A percentile compares a stretch with the other conserved stretches of the same genome.
phyloP scores from a whole-genome alignment of 345 rosid species.

The Acer yangbiense region DNA sequence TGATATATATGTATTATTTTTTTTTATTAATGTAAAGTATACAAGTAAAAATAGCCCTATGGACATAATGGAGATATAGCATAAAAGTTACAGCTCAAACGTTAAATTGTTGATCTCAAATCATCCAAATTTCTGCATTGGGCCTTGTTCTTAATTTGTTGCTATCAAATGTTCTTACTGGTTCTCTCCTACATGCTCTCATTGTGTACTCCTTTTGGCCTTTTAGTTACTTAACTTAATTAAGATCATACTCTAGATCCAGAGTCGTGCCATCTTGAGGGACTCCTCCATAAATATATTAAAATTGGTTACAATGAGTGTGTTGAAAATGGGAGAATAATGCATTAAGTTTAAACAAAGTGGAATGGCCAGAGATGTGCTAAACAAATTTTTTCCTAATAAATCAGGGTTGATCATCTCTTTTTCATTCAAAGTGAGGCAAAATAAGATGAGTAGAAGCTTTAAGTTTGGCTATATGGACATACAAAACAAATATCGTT shows the following conservation, averaged over 20 bases:
- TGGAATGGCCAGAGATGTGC: background rate
- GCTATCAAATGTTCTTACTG: background rate
- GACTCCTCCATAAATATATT: background rate
- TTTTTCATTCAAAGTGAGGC: background rate
- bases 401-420: background rate
- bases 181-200: background rate
- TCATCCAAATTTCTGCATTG: background rate
- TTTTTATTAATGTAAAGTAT: background rate
- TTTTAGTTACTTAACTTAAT: background rate
- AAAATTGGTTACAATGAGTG: background rate
- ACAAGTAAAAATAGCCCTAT: background rate
- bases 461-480: background rate
- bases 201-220: background rate
- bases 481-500: background rate
- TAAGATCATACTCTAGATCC: background rate
- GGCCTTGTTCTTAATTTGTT: background rate
- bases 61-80: background rate
- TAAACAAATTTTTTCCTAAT: background rate
- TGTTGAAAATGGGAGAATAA: too few species aligned
- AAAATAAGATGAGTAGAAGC: constrained; percentile 6
- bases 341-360: background rate
- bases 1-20: background rate
- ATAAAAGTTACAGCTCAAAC: background rate
- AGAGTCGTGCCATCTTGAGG: background rate
- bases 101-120: background rate